Conservation (phyloP, 257 asterid genomes). For the Orobanche coerulescens region DNA sequence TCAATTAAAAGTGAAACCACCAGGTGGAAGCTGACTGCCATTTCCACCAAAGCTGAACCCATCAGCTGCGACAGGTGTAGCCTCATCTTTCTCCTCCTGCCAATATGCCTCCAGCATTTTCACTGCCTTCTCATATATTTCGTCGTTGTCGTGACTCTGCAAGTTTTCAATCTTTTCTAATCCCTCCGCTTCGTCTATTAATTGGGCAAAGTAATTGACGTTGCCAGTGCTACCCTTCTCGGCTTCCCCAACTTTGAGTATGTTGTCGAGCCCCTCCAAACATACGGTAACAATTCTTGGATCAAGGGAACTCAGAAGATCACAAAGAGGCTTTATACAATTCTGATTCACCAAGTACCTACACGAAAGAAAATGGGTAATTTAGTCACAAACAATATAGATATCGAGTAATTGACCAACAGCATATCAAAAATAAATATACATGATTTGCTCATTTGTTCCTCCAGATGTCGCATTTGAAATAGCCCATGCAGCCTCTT, state of each 20-base stretch:
- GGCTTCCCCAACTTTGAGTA: conserved; percentile 83
- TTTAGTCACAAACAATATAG: conserved; percentile 6
- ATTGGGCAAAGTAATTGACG: conserved; percentile 59
- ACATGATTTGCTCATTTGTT: conserved; percentile 76
- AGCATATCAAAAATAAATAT: conserved; percentile 12
- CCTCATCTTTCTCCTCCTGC: conserved; percentile 79
- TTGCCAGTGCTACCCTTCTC: conserved; percentile 59
- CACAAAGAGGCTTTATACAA: conserved; percentile 79
- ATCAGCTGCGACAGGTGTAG: conserved; percentile 43
- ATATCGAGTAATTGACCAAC: not conserved
- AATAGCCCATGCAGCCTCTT: conserved; percentile 96
- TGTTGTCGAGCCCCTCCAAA: conserved; percentile 84
- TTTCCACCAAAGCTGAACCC: conserved; percentile 72
- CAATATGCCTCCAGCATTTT: conserved; percentile 83
- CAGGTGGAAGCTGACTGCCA: conserved; percentile 55
- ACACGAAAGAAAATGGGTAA: not conserved
- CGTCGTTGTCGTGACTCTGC: conserved; percentile 86
- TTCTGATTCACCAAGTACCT: conserved; percentile 77
- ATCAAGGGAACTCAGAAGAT: conserved; percentile 80
- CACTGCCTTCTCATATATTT: conserved; percentile 86
- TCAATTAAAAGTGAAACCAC: conserved; percentile 77
- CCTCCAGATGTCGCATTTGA: conserved; percentile 98
- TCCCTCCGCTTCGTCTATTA: conserved; percentile 82
- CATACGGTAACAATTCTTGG: conserved; percentile 83
- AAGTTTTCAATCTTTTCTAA: conserved; percentile 77